Base-by-base conservation (phyloP, 495 filamentous ascomycete species). In the Acidomyces sp. region DNA sequence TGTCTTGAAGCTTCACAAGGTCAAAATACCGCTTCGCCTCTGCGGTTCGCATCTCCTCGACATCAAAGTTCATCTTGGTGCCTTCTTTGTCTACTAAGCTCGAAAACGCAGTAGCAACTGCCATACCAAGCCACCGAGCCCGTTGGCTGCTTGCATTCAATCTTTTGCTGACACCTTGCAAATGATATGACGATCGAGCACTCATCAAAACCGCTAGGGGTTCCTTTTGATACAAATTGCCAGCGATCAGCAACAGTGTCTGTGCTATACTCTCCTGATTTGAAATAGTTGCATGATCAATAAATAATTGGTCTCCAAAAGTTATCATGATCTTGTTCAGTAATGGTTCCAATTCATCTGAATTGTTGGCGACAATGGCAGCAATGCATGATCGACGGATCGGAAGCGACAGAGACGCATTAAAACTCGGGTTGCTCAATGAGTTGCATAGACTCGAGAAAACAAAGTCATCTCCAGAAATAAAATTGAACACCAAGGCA, bases 251-350 rank as follows among this genome's bases (percentile, higher is more conserved):
- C 3, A 94, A 74, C 18, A 94, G 66, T 16, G 79, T 65, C 62
- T 95, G 86, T 4, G 78, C 72, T 55, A 83, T 82, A 82, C 84
- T 82, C 72, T 95, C 85, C 69, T 99, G 90, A 47, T 83, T 77
- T 24, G 84, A 55, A 16, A 80, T 72, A 2, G 85, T 78, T 4
- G 78, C 74, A 56, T 94, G 85, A 43, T 77, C 82, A 50, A 95
- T 85, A 52, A 79, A 87, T 25, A 95, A 64, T 37, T 82, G 75
- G 49, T 96, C 87, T 9, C 79, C 82, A 54, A 94, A 93, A 25
- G 81, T 70, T 34, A 62, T 61, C 19, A 94, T 62, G 36, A 66
- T 67, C 52, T 75, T 80, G 43, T 82, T 72, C 13, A 92, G 52
- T 9, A 92, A 18, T 10, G 5, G 17, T 15, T 46, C 12, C 6